These are phyloP conservation scores for Sugiyamaella castrensis DNA, from an alignment of 1,139 yeast genomes.

Conservation along the genomic window DNA sequence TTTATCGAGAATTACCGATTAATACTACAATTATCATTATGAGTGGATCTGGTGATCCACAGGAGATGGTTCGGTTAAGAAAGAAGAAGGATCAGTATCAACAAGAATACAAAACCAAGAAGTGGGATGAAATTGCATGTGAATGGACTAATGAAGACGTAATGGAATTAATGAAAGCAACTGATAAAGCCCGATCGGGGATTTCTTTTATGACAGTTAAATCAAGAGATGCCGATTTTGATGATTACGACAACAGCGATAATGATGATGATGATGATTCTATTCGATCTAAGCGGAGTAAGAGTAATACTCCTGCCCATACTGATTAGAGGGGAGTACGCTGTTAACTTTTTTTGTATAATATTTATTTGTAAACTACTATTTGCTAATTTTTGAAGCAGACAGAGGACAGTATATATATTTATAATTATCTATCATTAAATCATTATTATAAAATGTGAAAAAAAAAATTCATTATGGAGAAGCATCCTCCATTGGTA, in stretches of 20 bases:
- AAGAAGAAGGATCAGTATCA: slow-evolving; percentile 42
- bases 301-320: slow-evolving; percentile 5
- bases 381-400: not conserved
- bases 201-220: slow-evolving; percentile 52
- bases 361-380: not conserved
- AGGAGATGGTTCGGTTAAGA: slow-evolving; percentile 51
- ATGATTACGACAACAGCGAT: slow-evolving; percentile 10
- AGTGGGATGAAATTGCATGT: slow-evolving; percentile 45
- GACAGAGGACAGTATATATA: not conserved
- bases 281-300: slow-evolving; percentile 3
- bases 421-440: slow-evolving; percentile 4
- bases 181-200: slow-evolving; percentile 38
- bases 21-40: slow-evolving; percentile 59
- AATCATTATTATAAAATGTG: slow-evolving; percentile 7
- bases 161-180: slow-evolving; percentile 42
- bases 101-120: slow-evolving; percentile 44
- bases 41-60: slow-evolving; percentile 63
- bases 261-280: slow-evolving; percentile 5
- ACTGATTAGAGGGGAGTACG: not conserved
- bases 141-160: slow-evolving; percentile 54
- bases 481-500: slow-evolving; percentile 25
- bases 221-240: slow-evolving; percentile 7
- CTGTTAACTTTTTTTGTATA: not conserved
- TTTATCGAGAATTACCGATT: slow-evolving; percentile 55
- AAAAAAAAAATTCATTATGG: not conserved